Evolutionary conservation across 306 rosid genomes (phyloP), one percentile per base, ranked within the genome.

Genomic region (Begonia peltatifolia): DNA sequence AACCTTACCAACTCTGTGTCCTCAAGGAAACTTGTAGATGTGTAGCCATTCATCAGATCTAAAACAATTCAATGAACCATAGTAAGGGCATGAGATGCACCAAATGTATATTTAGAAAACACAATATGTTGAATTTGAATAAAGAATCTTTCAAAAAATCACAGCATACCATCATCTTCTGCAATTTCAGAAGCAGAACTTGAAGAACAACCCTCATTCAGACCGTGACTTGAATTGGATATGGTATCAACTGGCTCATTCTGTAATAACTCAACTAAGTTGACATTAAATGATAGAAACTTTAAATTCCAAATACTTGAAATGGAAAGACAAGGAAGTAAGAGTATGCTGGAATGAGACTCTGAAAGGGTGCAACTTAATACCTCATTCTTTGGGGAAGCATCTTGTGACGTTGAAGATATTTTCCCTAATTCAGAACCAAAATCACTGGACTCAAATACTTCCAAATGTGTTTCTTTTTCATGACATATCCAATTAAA

Each of bases 151-250:
- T 63, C 69, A 41, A 60, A 50, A 47, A 54, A 63, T 60, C 38
- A 42, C 52, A 56, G 62, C 76, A 70, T 72, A 64, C 79, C 74
- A 48, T 73, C 76, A 73, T 79, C 74, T 49, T 73, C 76, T 57
- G 57, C 73, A 65, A 61, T 54, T 62, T 68, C 84, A 50, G 87
- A 78, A 14, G 71, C 67, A 66, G 86, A 61, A 72, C 82, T 81
- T 56, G 76, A 75, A 52, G 77, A 65, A 61, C 74, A 61, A 71
- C 81, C 58, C 71, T 57, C 87, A 49, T 63, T 63, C 63, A 52
- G 36, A 74, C 72, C 63, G 51, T 70, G 80, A 53, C 70, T 82
- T 53, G 64, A 70, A 47, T 79, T 79, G 51, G 82, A 81, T 35
- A 68, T 65, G 57, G 57, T 70, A 63, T 79, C 84, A 73, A 63